These are phyloP conservation scores for Selenicereus undatus DNA, from an alignment of 148 eudicot species.

Conservation along the genomic window DNA sequence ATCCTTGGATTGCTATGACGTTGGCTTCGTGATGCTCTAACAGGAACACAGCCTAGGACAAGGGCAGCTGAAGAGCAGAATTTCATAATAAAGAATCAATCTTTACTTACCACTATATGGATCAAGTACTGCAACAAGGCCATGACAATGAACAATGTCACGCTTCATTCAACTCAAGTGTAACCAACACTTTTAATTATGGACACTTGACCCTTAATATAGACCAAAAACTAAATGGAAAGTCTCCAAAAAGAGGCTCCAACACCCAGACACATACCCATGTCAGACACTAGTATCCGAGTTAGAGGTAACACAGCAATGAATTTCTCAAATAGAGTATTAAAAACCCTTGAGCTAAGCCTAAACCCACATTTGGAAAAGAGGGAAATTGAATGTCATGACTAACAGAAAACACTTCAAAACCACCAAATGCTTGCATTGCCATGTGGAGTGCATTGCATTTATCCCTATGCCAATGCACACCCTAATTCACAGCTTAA, in stretches of 20 bases:
- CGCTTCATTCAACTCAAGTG: neutral
- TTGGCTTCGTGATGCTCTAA: constrained; percentile 85
- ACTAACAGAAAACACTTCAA: neutral
- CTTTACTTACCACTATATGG: neutral
- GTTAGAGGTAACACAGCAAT: neutral
- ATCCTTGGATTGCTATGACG: constrained; percentile 60
- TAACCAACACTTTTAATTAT: neutral
- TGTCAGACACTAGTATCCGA: neutral
- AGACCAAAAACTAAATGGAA: neutral
- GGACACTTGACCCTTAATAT: neutral
- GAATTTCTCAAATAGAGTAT: constrained; percentile 11
- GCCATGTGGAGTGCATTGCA: neutral
- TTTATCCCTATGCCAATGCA: constrained; percentile 11
- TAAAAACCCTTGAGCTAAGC: constrained; percentile 11
- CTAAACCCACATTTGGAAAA: neutral
- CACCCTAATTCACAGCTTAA: constrained; percentile 12
- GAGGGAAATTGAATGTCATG: neutral
- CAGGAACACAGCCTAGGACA: constrained; percentile 80
- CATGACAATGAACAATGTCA: constrained; percentile 14
- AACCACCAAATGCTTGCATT: neutral
- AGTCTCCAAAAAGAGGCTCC: neutral
- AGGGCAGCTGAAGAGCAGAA: constrained; percentile 84
- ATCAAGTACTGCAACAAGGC: constrained; percentile 1
- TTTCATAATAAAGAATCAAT: constrained; percentile 18
- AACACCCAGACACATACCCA: too few species aligned